Evolutionary conservation across 2,329 filamentous ascomycete species (phyloP).

Genomic region (Microascus cirrosus): DNA sequence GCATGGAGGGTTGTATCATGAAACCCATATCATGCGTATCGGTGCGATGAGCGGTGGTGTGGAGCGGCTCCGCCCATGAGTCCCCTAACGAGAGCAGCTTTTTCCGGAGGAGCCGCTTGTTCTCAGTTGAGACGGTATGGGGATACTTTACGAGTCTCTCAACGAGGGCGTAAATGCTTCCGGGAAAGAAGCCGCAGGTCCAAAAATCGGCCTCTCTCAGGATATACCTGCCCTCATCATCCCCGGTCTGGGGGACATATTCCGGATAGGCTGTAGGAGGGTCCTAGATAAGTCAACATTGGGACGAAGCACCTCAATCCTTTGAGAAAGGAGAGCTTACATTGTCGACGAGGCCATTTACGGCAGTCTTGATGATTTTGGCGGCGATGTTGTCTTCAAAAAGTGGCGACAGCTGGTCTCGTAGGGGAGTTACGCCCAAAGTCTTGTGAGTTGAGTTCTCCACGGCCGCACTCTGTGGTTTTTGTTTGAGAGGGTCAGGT

Average conservation of each 20-base stretch:
- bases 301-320: neutral
- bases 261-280: slow-evolving; percentile 9
- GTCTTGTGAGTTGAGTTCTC: neutral
- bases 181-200: slow-evolving; percentile 20
- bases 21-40: slow-evolving; percentile 45
- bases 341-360: neutral
- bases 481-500: neutral
- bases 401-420: neutral
- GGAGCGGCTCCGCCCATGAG: slow-evolving; percentile 23
- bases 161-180: slow-evolving; percentile 19
- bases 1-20: slow-evolving; percentile 37
- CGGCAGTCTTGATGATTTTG: neutral
- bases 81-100: slow-evolving; percentile 14
- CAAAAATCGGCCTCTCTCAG: slow-evolving; percentile 6
- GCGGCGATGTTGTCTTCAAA: neutral
- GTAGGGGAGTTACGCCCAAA: neutral
- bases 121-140: slow-evolving; percentile 8
- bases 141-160: slow-evolving; percentile 21
- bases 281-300: slow-evolving; percentile 3
- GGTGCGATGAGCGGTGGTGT: slow-evolving; percentile 22
- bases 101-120: slow-evolving; percentile 8
- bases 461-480: neutral
- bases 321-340: neutral
- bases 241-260: slow-evolving; percentile 10
- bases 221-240: slow-evolving; percentile 8